Percentiles rank a stretch among this genome's conserved stretches.
phyloP scores from a whole-genome alignment of 768 basidiomycete species.

The Suillus occidentalis region DNA sequence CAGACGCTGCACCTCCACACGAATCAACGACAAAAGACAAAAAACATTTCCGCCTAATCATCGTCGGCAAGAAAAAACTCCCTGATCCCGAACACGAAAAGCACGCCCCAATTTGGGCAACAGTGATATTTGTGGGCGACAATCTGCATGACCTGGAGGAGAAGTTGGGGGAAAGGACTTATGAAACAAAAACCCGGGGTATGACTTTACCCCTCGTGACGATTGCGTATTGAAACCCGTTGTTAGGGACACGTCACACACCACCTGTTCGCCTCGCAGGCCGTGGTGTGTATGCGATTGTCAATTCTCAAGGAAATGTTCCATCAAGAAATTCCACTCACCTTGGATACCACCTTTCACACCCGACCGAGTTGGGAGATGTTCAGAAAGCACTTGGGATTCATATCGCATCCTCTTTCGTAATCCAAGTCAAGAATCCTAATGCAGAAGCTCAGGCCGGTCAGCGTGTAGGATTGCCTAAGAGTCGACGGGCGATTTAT shows the following conservation, averaged over 20 bases:
- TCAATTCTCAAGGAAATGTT: constrained; percentile 44
- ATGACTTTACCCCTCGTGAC: not conserved
- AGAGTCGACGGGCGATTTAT: constrained; percentile 41
- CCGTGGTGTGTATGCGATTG: constrained; percentile 60
- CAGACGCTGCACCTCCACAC: constrained; percentile 49
- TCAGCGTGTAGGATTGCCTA: constrained; percentile 24
- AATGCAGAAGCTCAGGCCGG: constrained; percentile 42
- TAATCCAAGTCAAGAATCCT: constrained; percentile 64
- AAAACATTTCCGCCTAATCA: constrained; percentile 50
- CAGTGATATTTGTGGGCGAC: constrained; percentile 49
- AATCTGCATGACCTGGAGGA: constrained; percentile 48
- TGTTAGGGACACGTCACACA: constrained; percentile 50
- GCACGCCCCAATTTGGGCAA: constrained; percentile 55
- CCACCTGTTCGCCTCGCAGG: constrained; percentile 53
- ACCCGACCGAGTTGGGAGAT: constrained; percentile 48
- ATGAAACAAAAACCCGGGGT: constrained; percentile 66
- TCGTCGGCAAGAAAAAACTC: constrained; percentile 58
- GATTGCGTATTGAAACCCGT: not conserved
- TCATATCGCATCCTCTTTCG: constrained; percentile 49
- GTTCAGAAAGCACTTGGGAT: constrained; percentile 60
- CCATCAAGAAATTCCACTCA: constrained; percentile 52
- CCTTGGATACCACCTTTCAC: constrained; percentile 59
- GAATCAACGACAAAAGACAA: constrained; percentile 33
- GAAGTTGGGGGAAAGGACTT: constrained; percentile 49
- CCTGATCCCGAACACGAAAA: constrained; percentile 48